phyloP scores from a whole-genome alignment of 768 basidiomycete species.

The Strobilomyces echinocephalus region DNA sequence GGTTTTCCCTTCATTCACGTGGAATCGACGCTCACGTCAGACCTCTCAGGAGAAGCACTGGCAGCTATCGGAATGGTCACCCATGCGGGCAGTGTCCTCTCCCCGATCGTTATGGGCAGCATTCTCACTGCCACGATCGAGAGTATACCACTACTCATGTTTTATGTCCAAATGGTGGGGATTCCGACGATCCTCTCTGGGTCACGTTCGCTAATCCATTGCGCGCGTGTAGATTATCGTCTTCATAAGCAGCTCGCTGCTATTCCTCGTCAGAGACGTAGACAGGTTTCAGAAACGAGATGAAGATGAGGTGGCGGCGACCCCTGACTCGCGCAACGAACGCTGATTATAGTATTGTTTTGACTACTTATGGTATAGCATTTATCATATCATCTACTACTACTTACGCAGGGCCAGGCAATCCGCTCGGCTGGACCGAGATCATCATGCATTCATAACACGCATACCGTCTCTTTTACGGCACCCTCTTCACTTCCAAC shows the following conservation, averaged over 20 bases:
- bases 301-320: constrained; percentile 1
- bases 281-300: constrained; percentile 14
- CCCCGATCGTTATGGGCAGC: constrained; percentile 30
- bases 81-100: constrained; percentile 17
- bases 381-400: background rate
- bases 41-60: constrained; percentile 22
- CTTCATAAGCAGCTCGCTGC: constrained; percentile 10
- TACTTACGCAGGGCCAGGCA: background rate
- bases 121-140: constrained; percentile 23
- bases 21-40: background rate
- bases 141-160: constrained; percentile 18
- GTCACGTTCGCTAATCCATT: background rate
- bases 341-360: background rate
- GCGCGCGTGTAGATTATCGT: constrained; percentile 11
- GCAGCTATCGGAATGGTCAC: constrained; percentile 28
- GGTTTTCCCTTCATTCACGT: background rate
- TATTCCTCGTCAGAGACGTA: constrained; percentile 23
- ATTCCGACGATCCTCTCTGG: background rate
- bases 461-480: background rate
- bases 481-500: background rate
- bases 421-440: background rate
- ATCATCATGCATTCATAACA: constrained; percentile 1
- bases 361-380: background rate
- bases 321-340: background rate
- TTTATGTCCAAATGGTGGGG: constrained; percentile 24